Base-by-base conservation (phyloP, 345 rosid genomes). In the Eucalyptus melliodora region DNA sequence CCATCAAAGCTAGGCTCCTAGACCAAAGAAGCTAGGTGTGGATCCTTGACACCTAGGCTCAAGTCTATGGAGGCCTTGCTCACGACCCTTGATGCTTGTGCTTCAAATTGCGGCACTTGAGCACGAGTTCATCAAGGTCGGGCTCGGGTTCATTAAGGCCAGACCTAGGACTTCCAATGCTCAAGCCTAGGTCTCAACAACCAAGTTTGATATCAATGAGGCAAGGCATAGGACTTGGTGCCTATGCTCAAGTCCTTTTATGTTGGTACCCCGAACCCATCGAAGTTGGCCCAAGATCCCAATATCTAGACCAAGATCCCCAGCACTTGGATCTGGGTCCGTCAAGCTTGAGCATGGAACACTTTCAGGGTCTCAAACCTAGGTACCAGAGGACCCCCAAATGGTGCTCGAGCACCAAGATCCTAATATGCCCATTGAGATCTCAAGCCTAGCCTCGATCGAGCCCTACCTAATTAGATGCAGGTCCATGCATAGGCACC, bases 271-370 rank as follows among this genome's bases (percentile, higher is more conserved):
- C 6, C 14, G 2, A 56, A 56, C 30, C 30, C 62, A 56, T 24
- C 6, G 2, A 24, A 9, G 62, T 56, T 19, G 6, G 30, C 13
- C 14, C 13, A 56, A 56, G 30, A 53, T 15, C 24, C 24, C 24
- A 1, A 21, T 53, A 2, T 21, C 59, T 17, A 53, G 59, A 9
- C 10, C 59, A 53, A 53, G 59, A 62, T 62, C 34, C 16, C 69
- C 8, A 12, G 1, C 17, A 10, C 69, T 8, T 1, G 1, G 17
- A 30, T 3, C 2, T 30, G 2, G 5, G 34, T 62, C 17, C 16
- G 0, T 30, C 69, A 6, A 62, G 69, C 69, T 6, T 13, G 8
- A 62, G 34, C 3, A 5, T 27, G 16, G 16, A 60, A 60, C 69
- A 27, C 69, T 60, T 60, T 62, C 9, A 6, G 1, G 17, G 16